Conservation (phyloP, 192 early-diverging fungal species). For the Gorgonomyces haynaldii region DNA sequence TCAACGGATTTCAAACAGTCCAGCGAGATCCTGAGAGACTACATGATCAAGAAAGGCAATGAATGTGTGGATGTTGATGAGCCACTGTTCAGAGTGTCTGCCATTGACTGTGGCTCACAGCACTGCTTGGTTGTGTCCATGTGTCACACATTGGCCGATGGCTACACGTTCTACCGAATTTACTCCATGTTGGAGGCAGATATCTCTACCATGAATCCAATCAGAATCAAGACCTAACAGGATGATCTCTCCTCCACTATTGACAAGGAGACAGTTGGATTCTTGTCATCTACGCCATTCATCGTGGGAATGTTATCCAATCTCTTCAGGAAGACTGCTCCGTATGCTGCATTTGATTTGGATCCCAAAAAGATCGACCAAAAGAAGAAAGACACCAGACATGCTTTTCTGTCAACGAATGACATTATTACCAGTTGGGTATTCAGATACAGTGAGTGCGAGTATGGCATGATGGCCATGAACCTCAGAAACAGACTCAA, state of each 20-base stretch:
- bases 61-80: conserved; percentile 1
- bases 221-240: too few relatives aligned
- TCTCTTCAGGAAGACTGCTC: too few relatives aligned
- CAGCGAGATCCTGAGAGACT: neutral
- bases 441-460: neutral
- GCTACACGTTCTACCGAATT: conserved; percentile 2
- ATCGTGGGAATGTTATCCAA: too few relatives aligned
- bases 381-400: neutral
- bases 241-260: too few relatives aligned
- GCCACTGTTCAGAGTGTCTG: conserved; percentile 1
- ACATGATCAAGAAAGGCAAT: conserved; percentile 4
- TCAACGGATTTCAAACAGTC: too few relatives aligned
- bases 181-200: conserved; percentile 6
- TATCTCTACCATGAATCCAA: neutral
- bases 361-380: too few relatives aligned
- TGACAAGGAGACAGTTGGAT: too few relatives aligned
- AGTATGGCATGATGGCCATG: neutral
- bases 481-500: neutral
- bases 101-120: too few relatives aligned
- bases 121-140: conserved; percentile 2
- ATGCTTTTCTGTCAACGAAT: conserved; percentile 3
- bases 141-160: conserved; percentile 4
- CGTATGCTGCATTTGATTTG: too few relatives aligned
- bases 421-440: conserved; percentile 5
- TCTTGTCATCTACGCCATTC: too few relatives aligned